These are phyloP conservation scores for Cyclocybe cylindracea DNA, from an alignment of 768 basidiomycete species.

Conservation along the genomic window DNA sequence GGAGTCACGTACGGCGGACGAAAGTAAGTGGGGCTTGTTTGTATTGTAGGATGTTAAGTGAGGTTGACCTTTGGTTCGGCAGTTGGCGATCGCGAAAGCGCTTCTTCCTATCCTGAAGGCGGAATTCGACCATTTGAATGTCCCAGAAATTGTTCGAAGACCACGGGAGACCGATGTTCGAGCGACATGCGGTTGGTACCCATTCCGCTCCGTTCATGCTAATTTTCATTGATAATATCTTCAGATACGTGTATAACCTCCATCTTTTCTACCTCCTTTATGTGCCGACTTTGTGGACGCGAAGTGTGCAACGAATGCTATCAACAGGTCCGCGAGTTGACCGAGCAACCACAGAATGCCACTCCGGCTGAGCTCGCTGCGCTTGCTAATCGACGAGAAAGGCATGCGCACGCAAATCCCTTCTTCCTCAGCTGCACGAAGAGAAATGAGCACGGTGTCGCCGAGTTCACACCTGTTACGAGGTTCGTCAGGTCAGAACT, in stretches of 20 bases:
- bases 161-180: slow-evolving; percentile 81
- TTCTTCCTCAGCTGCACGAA: slow-evolving; percentile 75
- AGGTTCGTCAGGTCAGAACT: slow-evolving; percentile 71
- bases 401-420: slow-evolving; percentile 64
- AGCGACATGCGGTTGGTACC: slow-evolving; percentile 75
- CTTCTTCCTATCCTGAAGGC: slow-evolving; percentile 65
- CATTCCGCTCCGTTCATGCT: neutral
- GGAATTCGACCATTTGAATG: slow-evolving; percentile 63
- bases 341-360: slow-evolving; percentile 50
- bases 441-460: slow-evolving; percentile 66
- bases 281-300: slow-evolving; percentile 88
- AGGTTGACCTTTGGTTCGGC: slow-evolving; percentile 2
- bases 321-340: slow-evolving; percentile 65
- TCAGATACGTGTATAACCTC: slow-evolving; percentile 94
- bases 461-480: slow-evolving; percentile 79
- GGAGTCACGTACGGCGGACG: slow-evolving; percentile 51
- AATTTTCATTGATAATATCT: slow-evolving; percentile 7
- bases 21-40: slow-evolving; percentile 48
- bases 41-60: neutral
- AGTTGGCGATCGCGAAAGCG: slow-evolving; percentile 70
- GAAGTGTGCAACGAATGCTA: slow-evolving; percentile 90
- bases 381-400: slow-evolving; percentile 55
- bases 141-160: slow-evolving; percentile 63
- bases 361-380: slow-evolving; percentile 48
- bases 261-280: slow-evolving; percentile 86